These are phyloP conservation scores for Pseudoscleropodium purum DNA, from an alignment of 225 moss, liverwort and hornwort species.

Conservation along the genomic window DNA sequence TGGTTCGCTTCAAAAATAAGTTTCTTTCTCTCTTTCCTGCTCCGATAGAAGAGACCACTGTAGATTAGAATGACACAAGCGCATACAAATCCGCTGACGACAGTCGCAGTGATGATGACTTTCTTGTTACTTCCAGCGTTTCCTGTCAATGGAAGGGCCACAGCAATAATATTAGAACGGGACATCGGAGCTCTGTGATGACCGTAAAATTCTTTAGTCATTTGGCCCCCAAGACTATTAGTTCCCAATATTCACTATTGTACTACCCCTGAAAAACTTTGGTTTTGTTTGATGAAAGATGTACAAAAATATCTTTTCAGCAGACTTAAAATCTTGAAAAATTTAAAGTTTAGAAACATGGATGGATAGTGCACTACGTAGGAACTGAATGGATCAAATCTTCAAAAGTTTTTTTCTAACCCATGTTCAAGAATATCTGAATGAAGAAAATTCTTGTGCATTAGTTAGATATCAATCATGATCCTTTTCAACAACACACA, in stretches of 20 bases:
- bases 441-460: neutral
- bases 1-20: conserved; percentile 23
- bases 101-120: conserved; percentile 15
- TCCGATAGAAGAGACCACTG: conserved; percentile 12
- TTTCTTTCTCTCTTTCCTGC: conserved; percentile 8
- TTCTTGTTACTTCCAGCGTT: conserved; percentile 6
- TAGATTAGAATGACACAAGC: conserved; percentile 7
- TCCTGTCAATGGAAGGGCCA: conserved; percentile 2
- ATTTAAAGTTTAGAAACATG: neutral
- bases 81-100: conserved; percentile 20
- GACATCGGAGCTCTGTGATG: neutral
- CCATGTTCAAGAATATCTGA: neutral
- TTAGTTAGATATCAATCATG: neutral
- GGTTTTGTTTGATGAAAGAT: neutral
- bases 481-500: neutral
- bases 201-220: neutral
- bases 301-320: neutral
- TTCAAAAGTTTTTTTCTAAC: neutral
- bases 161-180: neutral
- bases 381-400: neutral
- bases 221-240: neutral
- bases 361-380: neutral
- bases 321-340: neutral
- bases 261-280: neutral
- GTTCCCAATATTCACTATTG: neutral